Conservation (phyloP, 208 protist species). For the Strigomonas culicis region DNA sequence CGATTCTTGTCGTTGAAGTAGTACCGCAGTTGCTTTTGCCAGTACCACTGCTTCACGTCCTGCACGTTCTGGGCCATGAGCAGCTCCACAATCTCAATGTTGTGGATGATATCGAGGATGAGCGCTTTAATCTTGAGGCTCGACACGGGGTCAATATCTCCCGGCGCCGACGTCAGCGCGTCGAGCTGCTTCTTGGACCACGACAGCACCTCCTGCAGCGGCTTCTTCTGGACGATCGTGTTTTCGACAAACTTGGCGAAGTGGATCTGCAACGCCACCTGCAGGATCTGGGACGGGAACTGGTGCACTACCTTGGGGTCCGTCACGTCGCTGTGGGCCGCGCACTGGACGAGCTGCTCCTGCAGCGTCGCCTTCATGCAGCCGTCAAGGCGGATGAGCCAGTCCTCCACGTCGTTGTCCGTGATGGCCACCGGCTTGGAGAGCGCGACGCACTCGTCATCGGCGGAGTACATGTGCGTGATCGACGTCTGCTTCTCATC, state of each 20-base stretch:
- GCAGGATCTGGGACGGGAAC: conserved; percentile 91
- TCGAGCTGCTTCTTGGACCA: conserved; percentile 51
- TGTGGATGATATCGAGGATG: conserved; percentile 96
- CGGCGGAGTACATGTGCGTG: conserved; percentile 88
- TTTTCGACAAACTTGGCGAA: conserved; percentile 73
- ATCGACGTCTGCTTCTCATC: conserved; percentile 74
- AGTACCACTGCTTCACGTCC: conserved; percentile 84
- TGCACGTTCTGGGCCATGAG: conserved; percentile 54
- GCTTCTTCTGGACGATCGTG: conserved; percentile 32
- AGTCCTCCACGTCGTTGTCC: conserved; percentile 90
- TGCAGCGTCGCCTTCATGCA: conserved; percentile 87
- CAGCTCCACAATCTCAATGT: conserved; percentile 91
- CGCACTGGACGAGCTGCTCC: conserved; percentile 55
- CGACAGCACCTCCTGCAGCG: conserved; percentile 28
- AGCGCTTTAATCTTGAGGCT: conserved; percentile 91
- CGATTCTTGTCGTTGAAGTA: conserved; percentile 45
- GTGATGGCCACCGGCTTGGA: conserved; percentile 71
- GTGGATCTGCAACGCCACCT: conserved; percentile 81
- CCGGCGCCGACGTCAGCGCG: conserved; percentile 54
- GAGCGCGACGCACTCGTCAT: conserved; percentile 81
- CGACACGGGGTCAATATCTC: conserved; percentile 38
- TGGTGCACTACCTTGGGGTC: conserved; percentile 28
- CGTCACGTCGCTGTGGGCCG: conserved; percentile 40
- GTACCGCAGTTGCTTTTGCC: conserved; percentile 97
- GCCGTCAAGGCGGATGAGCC: conserved; percentile 88